phyloP scores from a whole-genome alignment of 208 protist genomes.

The Wallacemonas rigidus region DNA sequence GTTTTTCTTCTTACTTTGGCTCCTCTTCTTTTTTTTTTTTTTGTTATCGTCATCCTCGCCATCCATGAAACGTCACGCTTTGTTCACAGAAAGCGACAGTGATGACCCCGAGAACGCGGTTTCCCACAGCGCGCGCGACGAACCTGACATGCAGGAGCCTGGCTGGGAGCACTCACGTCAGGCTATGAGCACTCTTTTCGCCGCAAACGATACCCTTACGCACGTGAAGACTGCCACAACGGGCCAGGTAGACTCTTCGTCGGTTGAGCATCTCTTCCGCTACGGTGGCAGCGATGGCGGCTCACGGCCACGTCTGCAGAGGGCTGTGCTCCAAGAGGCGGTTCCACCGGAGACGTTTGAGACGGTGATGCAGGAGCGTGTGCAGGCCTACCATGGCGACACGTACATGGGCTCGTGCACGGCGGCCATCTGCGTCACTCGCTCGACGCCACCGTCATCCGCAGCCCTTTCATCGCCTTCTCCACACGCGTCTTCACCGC shows the following conservation, averaged over 20 bases:
- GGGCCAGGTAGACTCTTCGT: not conserved
- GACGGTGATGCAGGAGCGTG: constrained; percentile 44
- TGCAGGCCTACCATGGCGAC: constrained; percentile 57
- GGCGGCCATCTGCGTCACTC: constrained; percentile 45
- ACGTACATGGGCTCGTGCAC: constrained; percentile 43
- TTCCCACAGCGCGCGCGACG: not conserved
- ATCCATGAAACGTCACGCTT: constrained; percentile 10
- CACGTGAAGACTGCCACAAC: constrained; percentile 20
- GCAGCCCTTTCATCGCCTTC: too few species aligned
- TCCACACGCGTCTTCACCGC: not conserved
- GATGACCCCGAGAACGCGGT: not conserved
- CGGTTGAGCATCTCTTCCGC: constrained; percentile 10
- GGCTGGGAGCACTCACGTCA: constrained; percentile 31
- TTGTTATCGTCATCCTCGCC: constrained; percentile 14
- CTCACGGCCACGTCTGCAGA: too few species aligned
- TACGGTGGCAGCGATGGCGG: not conserved
- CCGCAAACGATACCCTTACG: constrained; percentile 28
- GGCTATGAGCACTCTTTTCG: constrained; percentile 27
- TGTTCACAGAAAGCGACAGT: constrained; percentile 23
- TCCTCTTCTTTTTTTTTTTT: constrained; percentile 8
- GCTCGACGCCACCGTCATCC: not conserved
- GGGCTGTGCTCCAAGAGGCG: too few species aligned
- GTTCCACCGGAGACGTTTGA: constrained; percentile 14
- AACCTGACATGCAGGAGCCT: not conserved
- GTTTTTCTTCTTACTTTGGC: not conserved